Conservation (phyloP, 2,329 filamentous ascomycete species). For the Plenodomus lindquistii region DNA sequence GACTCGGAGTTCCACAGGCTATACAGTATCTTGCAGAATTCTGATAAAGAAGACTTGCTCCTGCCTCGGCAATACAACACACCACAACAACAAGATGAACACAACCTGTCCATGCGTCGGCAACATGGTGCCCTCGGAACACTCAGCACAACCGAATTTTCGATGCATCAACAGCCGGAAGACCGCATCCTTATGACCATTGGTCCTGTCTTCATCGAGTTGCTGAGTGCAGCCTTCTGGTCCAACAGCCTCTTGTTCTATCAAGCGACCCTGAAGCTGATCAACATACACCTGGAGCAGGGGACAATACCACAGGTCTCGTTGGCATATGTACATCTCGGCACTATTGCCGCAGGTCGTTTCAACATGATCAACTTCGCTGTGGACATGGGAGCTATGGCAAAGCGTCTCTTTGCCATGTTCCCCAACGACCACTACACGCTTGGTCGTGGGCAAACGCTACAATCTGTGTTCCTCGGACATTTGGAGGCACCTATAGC, state of each 20-base stretch:
- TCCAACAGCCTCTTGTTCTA: constrained; percentile 73
- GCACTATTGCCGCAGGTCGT: constrained; percentile 67
- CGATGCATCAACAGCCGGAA: constrained; percentile 36
- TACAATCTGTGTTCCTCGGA: constrained; percentile 71
- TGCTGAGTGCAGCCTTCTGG: constrained; percentile 74
- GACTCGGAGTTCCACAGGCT: constrained; percentile 70
- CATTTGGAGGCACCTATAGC: constrained; percentile 69
- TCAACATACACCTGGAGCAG: constrained; percentile 65
- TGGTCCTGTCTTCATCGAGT: constrained; percentile 71
- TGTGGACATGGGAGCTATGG: constrained; percentile 65
- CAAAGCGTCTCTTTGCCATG: constrained; percentile 66
- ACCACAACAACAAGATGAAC: not conserved
- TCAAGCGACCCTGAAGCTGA: constrained; percentile 67
- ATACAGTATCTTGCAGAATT: constrained; percentile 31
- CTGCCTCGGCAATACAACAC: constrained; percentile 3
- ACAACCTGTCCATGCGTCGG: not conserved
- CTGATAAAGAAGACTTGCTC: constrained; percentile 57
- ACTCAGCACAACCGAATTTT: not conserved
- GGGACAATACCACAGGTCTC: constrained; percentile 72
- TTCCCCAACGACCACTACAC: constrained; percentile 62
- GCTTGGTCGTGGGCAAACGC: constrained; percentile 68
- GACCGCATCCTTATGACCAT: constrained; percentile 64
- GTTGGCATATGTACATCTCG: constrained; percentile 68
- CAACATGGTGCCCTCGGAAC: not conserved
- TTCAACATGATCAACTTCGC: constrained; percentile 74